These are phyloP conservation scores for Secale cereale DNA, from an alignment of 176 grass and related monocot species.

Conservation along the genomic window DNA sequence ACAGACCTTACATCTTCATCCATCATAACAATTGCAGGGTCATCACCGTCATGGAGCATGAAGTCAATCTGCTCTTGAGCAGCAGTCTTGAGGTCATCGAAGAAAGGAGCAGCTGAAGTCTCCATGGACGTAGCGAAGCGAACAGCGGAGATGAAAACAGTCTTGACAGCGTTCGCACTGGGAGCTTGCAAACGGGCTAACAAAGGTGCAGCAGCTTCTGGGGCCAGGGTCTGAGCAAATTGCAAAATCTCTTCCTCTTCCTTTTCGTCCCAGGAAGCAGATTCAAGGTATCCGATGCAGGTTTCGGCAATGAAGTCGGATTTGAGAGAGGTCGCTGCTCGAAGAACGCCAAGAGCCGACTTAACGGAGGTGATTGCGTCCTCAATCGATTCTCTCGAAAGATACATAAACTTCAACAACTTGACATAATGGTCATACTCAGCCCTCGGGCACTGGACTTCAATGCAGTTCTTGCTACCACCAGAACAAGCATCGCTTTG, in stretches of 20 bases:
- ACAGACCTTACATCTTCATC: conserved; percentile 82
- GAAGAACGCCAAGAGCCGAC: conserved; percentile 60
- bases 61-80: conserved; percentile 97
- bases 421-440: conserved; percentile 79
- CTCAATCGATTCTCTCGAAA: conserved; percentile 52
- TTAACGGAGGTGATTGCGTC: conserved; percentile 88
- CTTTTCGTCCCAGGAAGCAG: conserved; percentile 78
- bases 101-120: conserved; percentile 50
- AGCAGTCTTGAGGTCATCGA: conserved; percentile 81
- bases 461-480: conserved; percentile 36
- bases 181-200: conserved; percentile 71
- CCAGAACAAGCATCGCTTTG: conserved; percentile 20
- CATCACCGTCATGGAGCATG: conserved; percentile 81
- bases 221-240: conserved; percentile 49
- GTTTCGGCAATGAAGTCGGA: conserved; percentile 49
- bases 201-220: conserved; percentile 43
- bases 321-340: conserved; percentile 52
- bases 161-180: conserved; percentile 53
- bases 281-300: conserved; percentile 81
- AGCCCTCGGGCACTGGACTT: conserved; percentile 49
- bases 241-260: conserved; percentile 89
- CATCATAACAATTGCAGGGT: conserved; percentile 61
- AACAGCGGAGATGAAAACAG: conserved; percentile 79
- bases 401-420: conserved; percentile 60
- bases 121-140: conserved; percentile 56